A percentile compares a stretch with the other conserved stretches of the same genome.
Conservation (phyloP, 202 grass and related monocot species). For the Dendrocalamus latiflorus region DNA sequence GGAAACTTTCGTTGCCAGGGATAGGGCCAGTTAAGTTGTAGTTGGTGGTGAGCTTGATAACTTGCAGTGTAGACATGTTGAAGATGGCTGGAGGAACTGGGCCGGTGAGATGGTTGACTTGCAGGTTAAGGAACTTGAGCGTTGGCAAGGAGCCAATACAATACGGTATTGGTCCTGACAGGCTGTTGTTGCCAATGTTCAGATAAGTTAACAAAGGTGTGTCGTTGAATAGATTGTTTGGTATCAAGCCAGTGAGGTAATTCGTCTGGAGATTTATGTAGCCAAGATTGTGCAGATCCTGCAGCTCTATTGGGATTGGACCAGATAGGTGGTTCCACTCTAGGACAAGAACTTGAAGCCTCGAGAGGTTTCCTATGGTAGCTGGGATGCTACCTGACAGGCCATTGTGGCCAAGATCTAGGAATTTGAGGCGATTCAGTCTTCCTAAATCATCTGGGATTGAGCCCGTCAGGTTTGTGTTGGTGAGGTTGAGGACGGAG, state of each 20-base stretch:
- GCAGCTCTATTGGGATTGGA: slow-evolving; percentile 20
- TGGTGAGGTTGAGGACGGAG: no score
- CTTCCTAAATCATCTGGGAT: not conserved
- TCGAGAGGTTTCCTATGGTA: slow-evolving; percentile 16
- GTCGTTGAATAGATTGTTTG: slow-evolving; percentile 18
- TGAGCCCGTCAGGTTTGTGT: not conserved
- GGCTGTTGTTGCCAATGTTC: slow-evolving; percentile 44
- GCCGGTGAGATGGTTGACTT: slow-evolving; percentile 33
- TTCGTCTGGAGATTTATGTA: slow-evolving; percentile 38
- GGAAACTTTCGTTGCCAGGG: not conserved
- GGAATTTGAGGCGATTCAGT: not conserved
- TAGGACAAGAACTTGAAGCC: slow-evolving; percentile 33
- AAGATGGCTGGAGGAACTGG: slow-evolving; percentile 26
- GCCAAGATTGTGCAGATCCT: slow-evolving; percentile 22
- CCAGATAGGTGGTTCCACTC: slow-evolving; percentile 30
- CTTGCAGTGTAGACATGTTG: not conserved
- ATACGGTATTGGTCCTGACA: slow-evolving; percentile 31
- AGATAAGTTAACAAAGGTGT: slow-evolving; percentile 28
- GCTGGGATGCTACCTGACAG: not conserved
- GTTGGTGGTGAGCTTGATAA: not conserved
- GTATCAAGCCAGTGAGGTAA: slow-evolving; percentile 27
- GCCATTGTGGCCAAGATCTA: not conserved
- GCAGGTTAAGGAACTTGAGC: slow-evolving; percentile 35
- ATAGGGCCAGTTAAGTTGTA: not conserved
- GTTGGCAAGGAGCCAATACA: slow-evolving; percentile 22